Evolutionary conservation across 148 eudicot species (phyloP), one percentile per base, ranked within the genome.

Genomic region (Heliosperma pusillum): DNA sequence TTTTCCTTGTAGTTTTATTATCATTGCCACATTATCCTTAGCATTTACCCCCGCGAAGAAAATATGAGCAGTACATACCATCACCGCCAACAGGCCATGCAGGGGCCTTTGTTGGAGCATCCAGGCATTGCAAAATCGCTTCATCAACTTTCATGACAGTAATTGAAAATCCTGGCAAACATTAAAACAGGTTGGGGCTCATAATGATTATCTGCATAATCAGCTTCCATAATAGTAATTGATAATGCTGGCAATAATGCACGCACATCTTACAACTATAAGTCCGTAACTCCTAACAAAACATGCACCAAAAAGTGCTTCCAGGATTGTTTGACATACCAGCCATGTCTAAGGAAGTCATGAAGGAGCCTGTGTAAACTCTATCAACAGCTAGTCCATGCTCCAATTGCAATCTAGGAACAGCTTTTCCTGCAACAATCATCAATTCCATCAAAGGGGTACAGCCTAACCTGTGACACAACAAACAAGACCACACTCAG

Each of bases 261-360:
- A 42, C 20, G 13, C 5, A 42, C 20, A 40, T 3, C 16, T 42
- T 42, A 5, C 16, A 1, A 33, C 19, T 33, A 66, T 30, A 33
- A 36, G 12, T 40, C 22, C 40, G 33, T 30, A 33, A 36, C 22
- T 40, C 22, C 40, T 9, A 66, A 3, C 2, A 1, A 33, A 40
- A 66, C 42, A 24, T 67, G 26, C 53, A 68, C 69, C 40, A 21
- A 4, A 67, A 36, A 60, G 58, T 15, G 59, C 26, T 40, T 25
- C 22, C 20, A 16, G 17, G 20, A 57, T 69, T 29, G 75, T 25
- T 74, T 52, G 65, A 78, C 82, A 62, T 67, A 92, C 99, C 97
- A 63, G 94, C 94, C 99, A 95, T 95, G 78, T 95, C 98, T 30
- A 95, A 84, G 61, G 99, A 92, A 61, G 99, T 95, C 99, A 95